These are phyloP conservation scores for Filobasidium floriforme DNA, from an alignment of 768 basidiomycete genomes.

Conservation along the genomic window DNA sequence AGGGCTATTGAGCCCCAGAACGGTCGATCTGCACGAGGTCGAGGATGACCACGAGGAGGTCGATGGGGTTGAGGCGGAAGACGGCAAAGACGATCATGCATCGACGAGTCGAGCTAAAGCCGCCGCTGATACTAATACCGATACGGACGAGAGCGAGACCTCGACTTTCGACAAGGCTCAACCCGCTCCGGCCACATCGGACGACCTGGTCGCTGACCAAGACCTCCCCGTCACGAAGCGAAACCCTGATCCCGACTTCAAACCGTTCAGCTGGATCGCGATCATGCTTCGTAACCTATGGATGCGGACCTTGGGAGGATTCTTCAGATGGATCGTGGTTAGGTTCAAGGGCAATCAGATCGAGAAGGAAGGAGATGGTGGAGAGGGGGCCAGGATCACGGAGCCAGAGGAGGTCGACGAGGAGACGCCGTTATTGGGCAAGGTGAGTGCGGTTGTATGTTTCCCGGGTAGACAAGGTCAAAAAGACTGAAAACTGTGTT, in stretches of 20 bases:
- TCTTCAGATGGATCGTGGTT: background rate
- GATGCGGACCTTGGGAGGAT: background rate
- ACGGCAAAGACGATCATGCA: background rate
- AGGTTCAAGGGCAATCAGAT: background rate
- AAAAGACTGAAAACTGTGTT: background rate
- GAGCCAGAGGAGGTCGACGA: background rate
- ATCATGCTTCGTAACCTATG: background rate
- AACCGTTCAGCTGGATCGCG: background rate
- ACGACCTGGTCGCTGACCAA: background rate
- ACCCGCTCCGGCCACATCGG: too few relatives aligned
- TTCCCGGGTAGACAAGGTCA: background rate
- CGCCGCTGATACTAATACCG: too few relatives aligned
- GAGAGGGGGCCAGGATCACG: too few relatives aligned
- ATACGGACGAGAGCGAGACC: too few relatives aligned
- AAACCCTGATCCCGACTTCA: background rate
- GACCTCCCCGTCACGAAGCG: background rate
- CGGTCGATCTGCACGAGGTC: slow-evolving; percentile 5
- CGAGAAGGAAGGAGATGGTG: background rate
- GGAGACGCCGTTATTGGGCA: background rate
- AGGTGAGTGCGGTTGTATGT: background rate
- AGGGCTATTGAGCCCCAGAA: background rate
- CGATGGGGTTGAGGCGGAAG: background rate
- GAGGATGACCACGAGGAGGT: background rate
- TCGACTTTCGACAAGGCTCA: too few relatives aligned
- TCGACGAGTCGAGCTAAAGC: background rate